Conservation (phyloP, 768 basidiomycete species). For the Hygrocybe punicea region DNA sequence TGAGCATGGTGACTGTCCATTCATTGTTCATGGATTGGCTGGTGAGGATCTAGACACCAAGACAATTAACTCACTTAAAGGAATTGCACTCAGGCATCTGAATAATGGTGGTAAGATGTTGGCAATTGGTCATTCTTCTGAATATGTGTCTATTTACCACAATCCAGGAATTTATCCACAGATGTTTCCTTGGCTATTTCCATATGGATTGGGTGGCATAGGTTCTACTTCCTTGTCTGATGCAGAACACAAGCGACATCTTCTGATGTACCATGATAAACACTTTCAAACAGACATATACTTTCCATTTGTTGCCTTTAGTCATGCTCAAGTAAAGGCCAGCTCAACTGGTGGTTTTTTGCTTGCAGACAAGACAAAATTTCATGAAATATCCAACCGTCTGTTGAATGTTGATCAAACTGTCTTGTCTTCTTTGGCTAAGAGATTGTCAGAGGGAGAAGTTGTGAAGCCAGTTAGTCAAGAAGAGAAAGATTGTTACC, state of each 20-base stretch:
- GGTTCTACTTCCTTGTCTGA: constrained; percentile 19
- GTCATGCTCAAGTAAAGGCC: constrained; percentile 37
- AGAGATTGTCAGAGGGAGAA: constrained; percentile 23
- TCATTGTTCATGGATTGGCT: constrained; percentile 37
- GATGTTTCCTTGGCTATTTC: constrained; percentile 42
- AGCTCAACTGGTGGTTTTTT: constrained; percentile 27
- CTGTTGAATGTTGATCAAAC: constrained; percentile 21
- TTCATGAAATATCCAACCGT: constrained; percentile 21
- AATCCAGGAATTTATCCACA: constrained; percentile 36
- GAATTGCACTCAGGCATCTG: constrained; percentile 23
- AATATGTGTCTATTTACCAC: constrained; percentile 21
- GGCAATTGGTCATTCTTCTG: constrained; percentile 13
- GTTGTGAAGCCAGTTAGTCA: constrained; percentile 24
- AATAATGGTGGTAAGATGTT: constrained; percentile 15
- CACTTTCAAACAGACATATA: constrained; percentile 34
- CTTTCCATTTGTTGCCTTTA: constrained; percentile 40
- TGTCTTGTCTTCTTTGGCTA: constrained; percentile 18
- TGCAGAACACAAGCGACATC: constrained; percentile 18
- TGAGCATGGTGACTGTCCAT: constrained; percentile 31
- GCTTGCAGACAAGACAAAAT: constrained; percentile 22
- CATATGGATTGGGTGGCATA: constrained; percentile 35
- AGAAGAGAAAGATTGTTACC: constrained; percentile 34
- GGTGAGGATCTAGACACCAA: constrained; percentile 18
- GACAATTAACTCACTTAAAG: constrained; percentile 13
- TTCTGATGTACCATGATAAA: constrained; percentile 39